phyloP scores from a whole-genome alignment of 2,329 filamentous ascomycete species.

The Septoria linicola region DNA sequence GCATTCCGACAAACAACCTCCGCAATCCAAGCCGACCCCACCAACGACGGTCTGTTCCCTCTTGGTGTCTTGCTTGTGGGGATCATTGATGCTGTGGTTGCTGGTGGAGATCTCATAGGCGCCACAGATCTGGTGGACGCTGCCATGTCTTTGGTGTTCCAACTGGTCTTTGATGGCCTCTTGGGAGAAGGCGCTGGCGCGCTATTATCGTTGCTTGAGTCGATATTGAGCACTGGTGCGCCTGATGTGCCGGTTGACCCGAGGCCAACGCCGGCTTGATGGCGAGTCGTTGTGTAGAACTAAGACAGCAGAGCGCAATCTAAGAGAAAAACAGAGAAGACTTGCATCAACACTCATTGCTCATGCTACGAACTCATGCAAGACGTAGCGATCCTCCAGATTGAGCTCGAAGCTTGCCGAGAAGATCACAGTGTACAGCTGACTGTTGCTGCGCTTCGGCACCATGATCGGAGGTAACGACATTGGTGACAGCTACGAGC shows the following conservation, averaged over 20 bases:
- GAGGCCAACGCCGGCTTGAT: conserved; percentile 51
- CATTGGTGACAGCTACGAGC: no score
- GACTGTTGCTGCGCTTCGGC: no score
- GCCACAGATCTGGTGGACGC: neutral
- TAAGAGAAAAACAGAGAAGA: no score
- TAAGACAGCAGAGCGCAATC: no score
- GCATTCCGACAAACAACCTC: neutral
- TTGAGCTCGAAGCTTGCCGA: no score
- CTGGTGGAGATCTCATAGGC: neutral
- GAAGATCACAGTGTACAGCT: no score
- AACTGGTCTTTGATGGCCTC: neutral
- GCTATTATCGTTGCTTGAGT: neutral
- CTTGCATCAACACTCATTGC: no score
- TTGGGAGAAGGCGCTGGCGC: neutral
- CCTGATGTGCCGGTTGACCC: neutral
- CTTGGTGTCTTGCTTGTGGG: neutral
- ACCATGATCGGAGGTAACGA: no score
- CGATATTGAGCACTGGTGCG: neutral
- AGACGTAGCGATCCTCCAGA: no score
- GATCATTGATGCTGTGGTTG: neutral
- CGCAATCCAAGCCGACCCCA: neutral
- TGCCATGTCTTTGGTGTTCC: neutral
- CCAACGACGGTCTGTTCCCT: neutral
- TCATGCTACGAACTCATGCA: no score
- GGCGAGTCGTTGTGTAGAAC: conserved; percentile 28